Conservation (phyloP, 2,329 filamentous ascomycete genomes). For the Scedosporium boydii region DNA sequence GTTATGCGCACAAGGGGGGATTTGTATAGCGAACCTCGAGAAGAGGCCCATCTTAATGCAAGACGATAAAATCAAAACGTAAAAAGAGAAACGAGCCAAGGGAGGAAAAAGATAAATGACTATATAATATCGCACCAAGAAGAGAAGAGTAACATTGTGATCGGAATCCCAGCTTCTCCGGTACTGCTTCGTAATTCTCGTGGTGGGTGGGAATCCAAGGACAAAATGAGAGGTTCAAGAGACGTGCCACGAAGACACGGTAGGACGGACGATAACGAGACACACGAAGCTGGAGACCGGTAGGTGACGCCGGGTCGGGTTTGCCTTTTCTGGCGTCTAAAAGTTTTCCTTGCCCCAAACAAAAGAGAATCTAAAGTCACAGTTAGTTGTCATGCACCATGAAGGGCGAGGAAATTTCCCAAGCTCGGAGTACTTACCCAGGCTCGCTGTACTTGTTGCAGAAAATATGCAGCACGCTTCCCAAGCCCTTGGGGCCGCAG, state of each 20-base stretch:
- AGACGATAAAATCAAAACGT: background rate
- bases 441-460: conserved; percentile 85
- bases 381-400: conserved; percentile 18
- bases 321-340: conserved; percentile 23
- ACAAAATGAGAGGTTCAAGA: background rate
- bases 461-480: conserved; percentile 68
- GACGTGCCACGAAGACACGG: background rate
- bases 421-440: conserved; percentile 41
- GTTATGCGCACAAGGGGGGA: background rate
- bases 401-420: conserved; percentile 9
- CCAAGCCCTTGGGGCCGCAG: conserved; percentile 73
- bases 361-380: conserved; percentile 44
- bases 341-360: conserved; percentile 65
- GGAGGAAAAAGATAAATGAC: background rate
- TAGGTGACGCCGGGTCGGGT: background rate
- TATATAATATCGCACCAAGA: conserved; percentile 1
- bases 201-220: background rate
- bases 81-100: background rate
- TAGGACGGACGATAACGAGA: background rate
- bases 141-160: background rate
- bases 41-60: background rate
- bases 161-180: background rate
- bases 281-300: background rate
- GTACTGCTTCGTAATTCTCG: background rate
- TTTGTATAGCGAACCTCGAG: background rate